Evolutionary conservation across 2,329 filamentous ascomycete species (phyloP), one percentile per base, ranked within the genome.

Genomic region (Penicillium sp.): DNA sequence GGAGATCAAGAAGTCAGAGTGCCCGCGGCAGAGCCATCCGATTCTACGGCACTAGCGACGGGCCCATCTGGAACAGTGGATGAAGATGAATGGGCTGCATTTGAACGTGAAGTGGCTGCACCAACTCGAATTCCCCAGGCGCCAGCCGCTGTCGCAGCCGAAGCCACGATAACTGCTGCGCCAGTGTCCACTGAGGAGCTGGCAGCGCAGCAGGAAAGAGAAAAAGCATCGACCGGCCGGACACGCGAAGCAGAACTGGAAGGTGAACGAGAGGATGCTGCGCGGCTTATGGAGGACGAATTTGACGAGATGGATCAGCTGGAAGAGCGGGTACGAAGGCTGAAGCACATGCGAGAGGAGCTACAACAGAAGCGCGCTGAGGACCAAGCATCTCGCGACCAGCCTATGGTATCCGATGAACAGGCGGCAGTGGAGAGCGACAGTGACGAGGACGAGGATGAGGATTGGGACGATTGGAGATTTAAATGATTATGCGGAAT

Each of bases 31-130:
- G 35, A 47, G 26, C 11, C 36, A n/a, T 17, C 47, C 41, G 25
- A 41, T 27, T 32, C 33, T 19, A 36, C 41, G 39, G 39, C 33
- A 15, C 39, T 35, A 13, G 39, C 27, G 27, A 49, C 36, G 41
- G 28, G 50, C 7, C 17, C 43, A 9, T 38, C 45, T 34, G 50
- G 59, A 33, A 19, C 37, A 4, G 68, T 87, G 7, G 81, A 90
- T 59, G 87, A 94, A 57, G 80, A 83, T 38, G 86, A 93, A 65
- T 93, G 86, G 86, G 84, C 86, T 2, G 86, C 87, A 7, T 94
- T 94, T 59, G 84, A 95, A 61, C 85, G 86, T 2, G 87, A 94
- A 38, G 81, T 94, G 39, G 84, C 81, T 6, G 69, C 62, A 27
- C 63, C 68, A 34, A 64, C 65, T 7, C 63, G 63, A 40, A 46